Percentiles rank a stretch among this genome's conserved stretches.
phyloP scores from a whole-genome alignment of 2,329 filamentous ascomycete genomes.

The Blastomyces percursus region DNA sequence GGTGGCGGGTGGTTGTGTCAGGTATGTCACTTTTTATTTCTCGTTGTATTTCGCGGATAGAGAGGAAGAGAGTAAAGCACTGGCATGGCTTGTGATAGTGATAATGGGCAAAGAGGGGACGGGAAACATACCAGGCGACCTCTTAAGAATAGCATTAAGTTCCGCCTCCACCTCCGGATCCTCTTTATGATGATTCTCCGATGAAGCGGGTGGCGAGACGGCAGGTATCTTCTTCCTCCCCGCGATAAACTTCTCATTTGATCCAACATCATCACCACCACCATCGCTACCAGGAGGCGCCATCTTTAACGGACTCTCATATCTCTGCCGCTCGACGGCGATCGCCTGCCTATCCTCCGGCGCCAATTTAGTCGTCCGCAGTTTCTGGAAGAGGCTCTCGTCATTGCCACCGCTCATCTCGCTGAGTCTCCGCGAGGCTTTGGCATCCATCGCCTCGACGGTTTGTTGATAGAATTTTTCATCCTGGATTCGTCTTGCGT shows the following conservation, averaged over 20 bases:
- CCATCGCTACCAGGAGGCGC: slow-evolving; percentile 33
- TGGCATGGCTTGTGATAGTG: neutral
- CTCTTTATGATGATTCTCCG: slow-evolving; percentile 18
- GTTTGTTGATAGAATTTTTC: slow-evolving; percentile 47
- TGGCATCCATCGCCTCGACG: slow-evolving; percentile 42
- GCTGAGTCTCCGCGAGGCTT: slow-evolving; percentile 30
- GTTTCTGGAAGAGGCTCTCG: slow-evolving; percentile 52
- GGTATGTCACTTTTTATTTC: too few relatives aligned
- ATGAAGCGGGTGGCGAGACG: slow-evolving; percentile 20
- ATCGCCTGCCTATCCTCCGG: slow-evolving; percentile 56
- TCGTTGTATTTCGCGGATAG: too few relatives aligned
- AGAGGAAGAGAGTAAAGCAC: slow-evolving; percentile 4
- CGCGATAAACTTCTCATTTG: slow-evolving; percentile 41
- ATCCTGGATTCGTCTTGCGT: slow-evolving; percentile 31
- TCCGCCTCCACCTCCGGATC: slow-evolving; percentile 50
- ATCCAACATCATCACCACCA: slow-evolving; percentile 26
- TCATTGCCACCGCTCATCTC: slow-evolving; percentile 38
- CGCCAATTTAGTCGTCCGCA: slow-evolving; percentile 58
- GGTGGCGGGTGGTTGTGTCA: neutral
- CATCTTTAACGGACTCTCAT: slow-evolving; percentile 32
- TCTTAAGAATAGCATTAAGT: slow-evolving; percentile 69
- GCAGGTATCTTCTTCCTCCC: slow-evolving; percentile 41
- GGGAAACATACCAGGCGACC: slow-evolving; percentile 58
- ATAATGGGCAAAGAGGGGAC: neutral
- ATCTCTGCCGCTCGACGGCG: slow-evolving; percentile 48